These are phyloP conservation scores for Hericium rajendrae DNA, from an alignment of 768 basidiomycete genomes.

Conservation along the genomic window DNA sequence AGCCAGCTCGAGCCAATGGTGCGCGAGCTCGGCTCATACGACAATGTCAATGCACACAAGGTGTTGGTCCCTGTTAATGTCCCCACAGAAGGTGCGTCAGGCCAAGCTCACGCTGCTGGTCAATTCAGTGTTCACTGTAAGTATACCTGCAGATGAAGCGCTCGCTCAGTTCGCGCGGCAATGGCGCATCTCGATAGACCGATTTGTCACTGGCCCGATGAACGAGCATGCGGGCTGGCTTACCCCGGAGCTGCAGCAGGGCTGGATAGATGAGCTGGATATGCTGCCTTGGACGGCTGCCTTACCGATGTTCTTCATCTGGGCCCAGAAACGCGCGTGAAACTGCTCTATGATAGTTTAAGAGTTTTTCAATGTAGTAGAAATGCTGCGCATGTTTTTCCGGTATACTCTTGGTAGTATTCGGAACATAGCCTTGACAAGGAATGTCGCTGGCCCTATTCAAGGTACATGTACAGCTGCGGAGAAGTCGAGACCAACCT, in stretches of 20 bases:
- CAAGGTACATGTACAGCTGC: too few species aligned
- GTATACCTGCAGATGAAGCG: too few species aligned
- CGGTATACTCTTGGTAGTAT: too few species aligned
- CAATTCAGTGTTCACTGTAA: too few species aligned
- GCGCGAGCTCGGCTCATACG: neutral
- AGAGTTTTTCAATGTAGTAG: neutral
- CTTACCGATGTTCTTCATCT: neutral
- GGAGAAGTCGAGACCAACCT: too few species aligned
- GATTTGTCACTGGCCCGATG: neutral
- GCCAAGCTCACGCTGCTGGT: too few species aligned
- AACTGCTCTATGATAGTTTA: neutral
- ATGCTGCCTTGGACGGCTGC: neutral
- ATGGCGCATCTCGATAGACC: neutral
- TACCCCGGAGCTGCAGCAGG: conserved; percentile 3
- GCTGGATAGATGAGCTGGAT: neutral
- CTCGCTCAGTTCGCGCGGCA: too few species aligned
- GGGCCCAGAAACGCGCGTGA: conserved; percentile 3
- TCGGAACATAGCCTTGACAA: too few species aligned
- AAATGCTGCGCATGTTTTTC: too few species aligned
- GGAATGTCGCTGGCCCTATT: too few species aligned
- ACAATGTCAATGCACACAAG: conserved; percentile 6
- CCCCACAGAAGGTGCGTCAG: too few species aligned
- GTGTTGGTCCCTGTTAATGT: neutral
- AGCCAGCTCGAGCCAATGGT: neutral
- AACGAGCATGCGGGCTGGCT: neutral